Evolutionary conservation across 2,329 filamentous ascomycete species (phyloP).

Genomic region (Talaromyces verruculosus): DNA sequence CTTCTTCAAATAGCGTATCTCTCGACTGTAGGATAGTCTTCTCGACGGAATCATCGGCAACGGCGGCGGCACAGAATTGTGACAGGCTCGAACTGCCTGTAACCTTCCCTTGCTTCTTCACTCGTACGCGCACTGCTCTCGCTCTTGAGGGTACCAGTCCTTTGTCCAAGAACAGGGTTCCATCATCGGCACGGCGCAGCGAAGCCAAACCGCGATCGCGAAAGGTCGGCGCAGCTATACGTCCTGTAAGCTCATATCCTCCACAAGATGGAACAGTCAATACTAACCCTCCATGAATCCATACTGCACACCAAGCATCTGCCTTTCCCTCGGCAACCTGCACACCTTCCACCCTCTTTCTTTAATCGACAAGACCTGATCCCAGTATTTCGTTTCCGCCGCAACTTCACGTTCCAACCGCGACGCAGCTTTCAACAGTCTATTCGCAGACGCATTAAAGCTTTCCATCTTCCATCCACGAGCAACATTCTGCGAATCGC

Average conservation of each 20-base stretch:
- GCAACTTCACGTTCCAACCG: slow-evolving; percentile 74
- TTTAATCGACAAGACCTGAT: slow-evolving; percentile 76
- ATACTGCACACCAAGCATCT: slow-evolving; percentile 80
- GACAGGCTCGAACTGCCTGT: slow-evolving; percentile 54
- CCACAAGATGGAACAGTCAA: neutral
- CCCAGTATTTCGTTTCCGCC: slow-evolving; percentile 84
- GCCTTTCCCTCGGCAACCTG: slow-evolving; percentile 68
- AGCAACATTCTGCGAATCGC: slow-evolving; percentile 56
- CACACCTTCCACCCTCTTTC: slow-evolving; percentile 85
- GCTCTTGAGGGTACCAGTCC: slow-evolving; percentile 52
- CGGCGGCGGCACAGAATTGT: slow-evolving; percentile 23
- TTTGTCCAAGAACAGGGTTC: slow-evolving; percentile 72
- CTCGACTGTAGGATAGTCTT: slow-evolving; percentile 45
- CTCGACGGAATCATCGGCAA: slow-evolving; percentile 34
- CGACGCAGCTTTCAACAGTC: slow-evolving; percentile 68
- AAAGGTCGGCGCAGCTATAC: slow-evolving; percentile 55
- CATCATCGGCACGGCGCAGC: slow-evolving; percentile 71
- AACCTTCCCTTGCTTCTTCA: slow-evolving; percentile 58
- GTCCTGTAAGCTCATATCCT: slow-evolving; percentile 10
- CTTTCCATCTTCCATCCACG: slow-evolving; percentile 76
- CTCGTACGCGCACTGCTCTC: slow-evolving; percentile 65
- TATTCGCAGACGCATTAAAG: slow-evolving; percentile 71
- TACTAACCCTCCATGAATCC: slow-evolving; percentile 73
- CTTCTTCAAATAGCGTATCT: slow-evolving; percentile 59
- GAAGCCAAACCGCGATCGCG: slow-evolving; percentile 75